These are phyloP conservation scores for Kitagawia praeruptora DNA, from an alignment of 129 eudicot genomes.

Conservation along the genomic window DNA sequence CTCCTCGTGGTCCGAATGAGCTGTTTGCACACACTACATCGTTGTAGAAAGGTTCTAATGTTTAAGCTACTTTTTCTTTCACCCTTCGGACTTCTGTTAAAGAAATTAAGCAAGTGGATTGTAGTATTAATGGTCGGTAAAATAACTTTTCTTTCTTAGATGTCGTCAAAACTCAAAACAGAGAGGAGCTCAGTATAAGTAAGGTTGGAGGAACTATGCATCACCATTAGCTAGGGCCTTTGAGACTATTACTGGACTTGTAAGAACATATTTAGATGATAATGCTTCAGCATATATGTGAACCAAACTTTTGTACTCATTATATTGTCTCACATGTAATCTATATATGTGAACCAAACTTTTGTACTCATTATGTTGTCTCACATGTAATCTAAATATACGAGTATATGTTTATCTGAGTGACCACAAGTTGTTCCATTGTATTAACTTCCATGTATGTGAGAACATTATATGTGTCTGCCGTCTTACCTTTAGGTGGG, in stretches of 20 bases:
- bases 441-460: background rate
- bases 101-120: background rate
- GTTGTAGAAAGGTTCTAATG: background rate
- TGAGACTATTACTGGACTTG: background rate
- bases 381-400: background rate
- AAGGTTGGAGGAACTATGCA: background rate
- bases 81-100: background rate
- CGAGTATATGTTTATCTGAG: background rate
- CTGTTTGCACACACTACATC: background rate
- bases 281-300: background rate
- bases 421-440: background rate
- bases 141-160: background rate
- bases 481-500: background rate
- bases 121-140: background rate
- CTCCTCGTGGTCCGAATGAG: background rate
- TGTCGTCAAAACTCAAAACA: background rate
- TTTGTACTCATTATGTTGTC: background rate
- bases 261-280: background rate
- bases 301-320: background rate
- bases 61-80: background rate
- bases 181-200: background rate
- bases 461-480: background rate
- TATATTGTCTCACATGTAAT: background rate
- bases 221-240: background rate
- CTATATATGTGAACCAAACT: background rate